Base-by-base conservation (phyloP, 495 filamentous ascomycete species). In the Aspergillus egyptiacus region DNA sequence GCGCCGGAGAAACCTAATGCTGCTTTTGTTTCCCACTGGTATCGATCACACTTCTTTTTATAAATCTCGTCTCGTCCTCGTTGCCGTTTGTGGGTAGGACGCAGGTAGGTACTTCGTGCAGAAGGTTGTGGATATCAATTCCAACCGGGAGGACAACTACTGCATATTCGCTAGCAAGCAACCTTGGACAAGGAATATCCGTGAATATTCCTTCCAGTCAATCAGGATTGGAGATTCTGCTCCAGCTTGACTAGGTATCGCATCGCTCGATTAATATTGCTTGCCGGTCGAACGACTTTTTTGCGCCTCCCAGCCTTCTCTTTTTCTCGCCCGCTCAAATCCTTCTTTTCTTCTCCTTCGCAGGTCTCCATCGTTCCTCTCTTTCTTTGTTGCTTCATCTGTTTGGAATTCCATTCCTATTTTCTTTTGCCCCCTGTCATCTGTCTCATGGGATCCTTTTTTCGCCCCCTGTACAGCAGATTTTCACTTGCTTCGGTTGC, bases 261-360 rank as follows among this genome's bases (percentile, higher is more conserved):
- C 24, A 37, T 48, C 20, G 42, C 45, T 36, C 35, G 51, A 48
- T 45, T n/a, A n/a, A n/a, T n/a, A n/a, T n/a, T 44, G 46, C 36
- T 48, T 32, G 34, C n/a, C 24, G 15, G 47, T 50, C 20, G 47
- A 49, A 49, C 37, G 39, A 50, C 48, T 50, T 50, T 50, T 40
- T 31, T 34, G 28, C 37, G n/a, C 46, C 39, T 43, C 20, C 48
- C 48, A 59, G 52, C 52, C 52, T 54, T 49, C 39, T 43, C 38
- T 46, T 46, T 48, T 52, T 54, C 48, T 48, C 18, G 32, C 45
- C 46, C 40, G 43, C 56, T 36, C 36, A 37, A 35, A 43, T 55
- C 41, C 49, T 48, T 51, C 38, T 55, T 43, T n/a, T 33, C 36
- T 36, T 27, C 37, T 31, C 32, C 36, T 31, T 18, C n/a, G n/a